Conservation (phyloP, 257 asterid species). For the Nicotiana obtusifolia region DNA sequence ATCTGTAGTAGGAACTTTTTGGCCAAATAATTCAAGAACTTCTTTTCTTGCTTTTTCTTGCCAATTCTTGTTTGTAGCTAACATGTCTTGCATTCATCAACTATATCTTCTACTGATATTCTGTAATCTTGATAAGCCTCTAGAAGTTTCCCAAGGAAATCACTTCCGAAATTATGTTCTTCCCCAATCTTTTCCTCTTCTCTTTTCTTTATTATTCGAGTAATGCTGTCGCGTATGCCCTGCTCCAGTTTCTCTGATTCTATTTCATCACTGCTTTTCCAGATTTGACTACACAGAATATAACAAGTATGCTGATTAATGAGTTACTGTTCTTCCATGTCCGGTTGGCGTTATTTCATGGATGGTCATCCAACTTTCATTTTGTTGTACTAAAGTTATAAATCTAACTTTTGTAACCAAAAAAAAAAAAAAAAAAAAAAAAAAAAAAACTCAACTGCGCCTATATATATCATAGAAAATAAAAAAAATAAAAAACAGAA, state of each 20-base stretch:
- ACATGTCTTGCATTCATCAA: conserved; percentile 70
- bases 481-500: rapidly evolving
- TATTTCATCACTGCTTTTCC: conserved; percentile 37
- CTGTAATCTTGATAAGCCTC: conserved; percentile 26
- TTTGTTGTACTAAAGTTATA: no score
- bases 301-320: background rate
- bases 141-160: conserved; percentile 49
- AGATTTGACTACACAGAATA: conserved; percentile 26
- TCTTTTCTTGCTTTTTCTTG: conserved; percentile 66
- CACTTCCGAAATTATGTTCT: conserved; percentile 11
- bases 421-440: no score
- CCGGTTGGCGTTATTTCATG: no score
- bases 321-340: background rate
- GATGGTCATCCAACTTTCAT: no score
- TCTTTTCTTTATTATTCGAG: conserved; percentile 33
- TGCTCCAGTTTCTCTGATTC: conserved; percentile 57
- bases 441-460: no score
- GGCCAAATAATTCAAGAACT: conserved; percentile 29
- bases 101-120: conserved; percentile 48
- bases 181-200: conserved; percentile 14
- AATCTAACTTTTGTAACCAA: no score
- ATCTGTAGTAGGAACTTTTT: conserved; percentile 35
- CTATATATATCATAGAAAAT: no score
- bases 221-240: conserved; percentile 37
- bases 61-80: conserved; percentile 55